Evolutionary conservation across 306 rosid species (phyloP).

Genomic region (Cicer cuneatum): DNA sequence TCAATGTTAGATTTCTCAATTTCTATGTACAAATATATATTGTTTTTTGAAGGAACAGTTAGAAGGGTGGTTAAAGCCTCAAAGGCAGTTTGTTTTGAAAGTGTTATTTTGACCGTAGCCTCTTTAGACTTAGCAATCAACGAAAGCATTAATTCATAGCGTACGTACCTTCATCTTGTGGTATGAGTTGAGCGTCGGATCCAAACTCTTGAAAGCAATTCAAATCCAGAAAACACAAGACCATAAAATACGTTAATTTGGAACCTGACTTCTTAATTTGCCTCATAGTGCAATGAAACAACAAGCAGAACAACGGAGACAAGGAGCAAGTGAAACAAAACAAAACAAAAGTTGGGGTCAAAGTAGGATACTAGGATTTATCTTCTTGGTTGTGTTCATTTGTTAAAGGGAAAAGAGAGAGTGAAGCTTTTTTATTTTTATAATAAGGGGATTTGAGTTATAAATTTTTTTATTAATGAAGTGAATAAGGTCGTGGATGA

Average conservation of each 20-base stretch:
- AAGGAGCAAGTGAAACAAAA: background rate
- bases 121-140: background rate
- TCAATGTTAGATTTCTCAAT: background rate
- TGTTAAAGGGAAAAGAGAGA: too few relatives aligned
- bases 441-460: too few relatives aligned
- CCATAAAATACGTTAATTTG: conserved; percentile 35
- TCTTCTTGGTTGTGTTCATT: too few relatives aligned
- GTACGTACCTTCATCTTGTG: conserved; percentile 67
- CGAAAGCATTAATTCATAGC: background rate
- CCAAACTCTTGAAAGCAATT: conserved; percentile 47
- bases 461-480: too few relatives aligned
- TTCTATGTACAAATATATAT: background rate
- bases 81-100: background rate
- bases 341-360: too few relatives aligned
- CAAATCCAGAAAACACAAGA: conserved; percentile 46
- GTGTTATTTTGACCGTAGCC: too few relatives aligned
- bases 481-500: too few relatives aligned
- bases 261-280: conserved; percentile 26
- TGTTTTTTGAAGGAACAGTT: background rate
- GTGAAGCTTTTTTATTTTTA: too few relatives aligned
- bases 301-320: too few relatives aligned
- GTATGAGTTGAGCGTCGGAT: conserved; percentile 65
- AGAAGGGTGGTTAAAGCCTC: conserved; percentile 23
- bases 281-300: too few relatives aligned
- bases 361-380: too few relatives aligned